A percentile compares a stretch with the other conserved stretches of the same genome.
Evolutionary conservation across 805 yeast species (phyloP).

Genomic region (Ogataea saltuana): DNA sequence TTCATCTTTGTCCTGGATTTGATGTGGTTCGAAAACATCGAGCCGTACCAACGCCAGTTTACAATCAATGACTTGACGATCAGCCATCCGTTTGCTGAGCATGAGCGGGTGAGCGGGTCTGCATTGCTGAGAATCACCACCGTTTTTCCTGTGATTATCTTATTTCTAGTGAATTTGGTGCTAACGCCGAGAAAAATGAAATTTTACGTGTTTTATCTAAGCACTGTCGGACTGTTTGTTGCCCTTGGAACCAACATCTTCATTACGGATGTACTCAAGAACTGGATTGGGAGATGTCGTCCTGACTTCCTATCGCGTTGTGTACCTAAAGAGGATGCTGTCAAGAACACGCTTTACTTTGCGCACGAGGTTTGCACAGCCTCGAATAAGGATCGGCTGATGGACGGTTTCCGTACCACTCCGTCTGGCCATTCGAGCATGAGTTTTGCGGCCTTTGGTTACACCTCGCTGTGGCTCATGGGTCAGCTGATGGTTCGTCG

Average conservation of each 20-base stretch:
- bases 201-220: constrained; percentile 58
- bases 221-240: constrained; percentile 64
- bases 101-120: constrained; percentile 66
- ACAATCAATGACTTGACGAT: constrained; percentile 72
- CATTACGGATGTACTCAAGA: constrained; percentile 73
- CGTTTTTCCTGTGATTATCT: constrained; percentile 47
- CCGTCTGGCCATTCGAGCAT: constrained; percentile 81
- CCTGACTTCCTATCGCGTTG: constrained; percentile 93
- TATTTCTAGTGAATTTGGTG: constrained; percentile 34
- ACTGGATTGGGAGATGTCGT: constrained; percentile 84
- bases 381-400: constrained; percentile 40
- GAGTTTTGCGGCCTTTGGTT: constrained; percentile 69
- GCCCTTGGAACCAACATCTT: constrained; percentile 60
- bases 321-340: constrained; percentile 60
- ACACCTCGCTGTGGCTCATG: constrained; percentile 60
- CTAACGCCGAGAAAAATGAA: constrained; percentile 54
- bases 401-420: constrained; percentile 79
- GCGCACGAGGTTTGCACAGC: constrained; percentile 71
- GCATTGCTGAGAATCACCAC: constrained; percentile 55
- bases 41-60: constrained; percentile 81
- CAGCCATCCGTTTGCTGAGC: constrained; percentile 76
- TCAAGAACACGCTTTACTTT: constrained; percentile 51
- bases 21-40: constrained; percentile 30
- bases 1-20: constrained; percentile 25
- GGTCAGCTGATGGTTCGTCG: constrained; percentile 57